Evolutionary conservation across 2,329 filamentous ascomycete species (phyloP), one percentile per base, ranked within the genome.

Genomic region (Fusarium buxicola): DNA sequence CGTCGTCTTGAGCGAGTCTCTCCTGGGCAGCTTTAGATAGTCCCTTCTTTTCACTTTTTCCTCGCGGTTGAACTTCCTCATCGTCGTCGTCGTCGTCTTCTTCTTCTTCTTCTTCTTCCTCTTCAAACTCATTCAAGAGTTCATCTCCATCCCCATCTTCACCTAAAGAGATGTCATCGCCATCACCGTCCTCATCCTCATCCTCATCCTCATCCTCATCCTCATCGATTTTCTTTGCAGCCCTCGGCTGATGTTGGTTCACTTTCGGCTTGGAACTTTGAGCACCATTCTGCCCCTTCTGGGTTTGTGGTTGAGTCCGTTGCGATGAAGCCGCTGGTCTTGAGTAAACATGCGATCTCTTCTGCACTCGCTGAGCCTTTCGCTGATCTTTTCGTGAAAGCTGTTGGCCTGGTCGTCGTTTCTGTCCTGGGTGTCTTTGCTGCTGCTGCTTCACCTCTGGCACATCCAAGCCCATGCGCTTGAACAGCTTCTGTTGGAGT

Each of bases 1-100:
- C 91, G 71, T 98, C 93, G 56, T 99, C 94, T 60, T 92, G 82
- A 1, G 86, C 88, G 5, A 97, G 79, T 66, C 84, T 71, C 83
- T 86, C n/a, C 87, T 73, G 16, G 64, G 64, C 49, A 2, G 58
- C 48, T 28, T 61, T 68, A 13, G 73, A 47, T 11, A 69, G 16
- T 2, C 59, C 39, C 7, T 53, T 58, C 16, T 44, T 50, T 8
- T 41, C 65, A 43, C 73, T 77, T 7, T 78, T 75, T 21, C 2
- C 43, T 30, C 32, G 30, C 8, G 35, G 27, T 53, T 51, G 69
- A 60, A 35, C 71, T 65, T 41, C 68, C 65, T 43, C 74, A 54
- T 71, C 49, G 7, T 72, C 68, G 6, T 72, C 50, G 2, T 66
- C 65, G 7, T 68, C 60, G 3, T 69, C 60, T 8, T 60, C 56